Evolutionary conservation across 2,329 filamentous ascomycete genomes (phyloP).

Genomic region (Fusarium verticillioides): DNA sequence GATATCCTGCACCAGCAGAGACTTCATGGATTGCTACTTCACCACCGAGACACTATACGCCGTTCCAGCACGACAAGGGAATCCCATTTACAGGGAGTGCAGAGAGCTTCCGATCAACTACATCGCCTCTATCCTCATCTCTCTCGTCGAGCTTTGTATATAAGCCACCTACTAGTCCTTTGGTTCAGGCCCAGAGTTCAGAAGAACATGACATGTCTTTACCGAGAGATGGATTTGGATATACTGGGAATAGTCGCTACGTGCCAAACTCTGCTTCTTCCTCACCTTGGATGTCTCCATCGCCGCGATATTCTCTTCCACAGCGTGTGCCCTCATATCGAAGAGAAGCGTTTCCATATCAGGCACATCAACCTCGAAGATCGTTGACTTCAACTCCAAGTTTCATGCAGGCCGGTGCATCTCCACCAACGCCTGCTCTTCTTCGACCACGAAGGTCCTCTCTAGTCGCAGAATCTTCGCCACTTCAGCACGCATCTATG

Average conservation of each 20-base stretch:
- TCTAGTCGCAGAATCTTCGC: constrained; percentile 76
- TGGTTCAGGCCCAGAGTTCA: constrained; percentile 89
- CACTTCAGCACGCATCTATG: constrained; percentile 91
- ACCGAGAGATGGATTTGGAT: constrained; percentile 62
- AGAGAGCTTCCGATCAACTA: constrained; percentile 56
- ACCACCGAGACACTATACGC: constrained; percentile 62
- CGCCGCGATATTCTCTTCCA: constrained; percentile 46
- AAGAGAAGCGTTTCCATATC: constrained; percentile 74
- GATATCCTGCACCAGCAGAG: constrained; percentile 35
- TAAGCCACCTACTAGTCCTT: constrained; percentile 88
- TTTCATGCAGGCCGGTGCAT: constrained; percentile 51
- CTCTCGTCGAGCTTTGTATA: constrained; percentile 84
- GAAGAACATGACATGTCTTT: constrained; percentile 73
- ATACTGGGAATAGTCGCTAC: constrained; percentile 68
- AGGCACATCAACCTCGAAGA: constrained; percentile 81
- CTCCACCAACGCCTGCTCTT: constrained; percentile 62
- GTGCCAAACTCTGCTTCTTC: constrained; percentile 74
- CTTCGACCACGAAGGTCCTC: constrained; percentile 74
- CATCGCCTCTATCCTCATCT: constrained; percentile 76
- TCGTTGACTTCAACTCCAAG: constrained; percentile 73
- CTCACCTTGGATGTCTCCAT: constrained; percentile 56
- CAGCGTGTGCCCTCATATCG: constrained; percentile 54
- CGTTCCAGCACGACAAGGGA: constrained; percentile 57
- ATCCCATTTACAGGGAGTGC: constrained; percentile 46
- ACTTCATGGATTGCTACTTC: constrained; percentile 65